Conservation (phyloP, 345 rosid species). For the Iberis pinnata region DNA sequence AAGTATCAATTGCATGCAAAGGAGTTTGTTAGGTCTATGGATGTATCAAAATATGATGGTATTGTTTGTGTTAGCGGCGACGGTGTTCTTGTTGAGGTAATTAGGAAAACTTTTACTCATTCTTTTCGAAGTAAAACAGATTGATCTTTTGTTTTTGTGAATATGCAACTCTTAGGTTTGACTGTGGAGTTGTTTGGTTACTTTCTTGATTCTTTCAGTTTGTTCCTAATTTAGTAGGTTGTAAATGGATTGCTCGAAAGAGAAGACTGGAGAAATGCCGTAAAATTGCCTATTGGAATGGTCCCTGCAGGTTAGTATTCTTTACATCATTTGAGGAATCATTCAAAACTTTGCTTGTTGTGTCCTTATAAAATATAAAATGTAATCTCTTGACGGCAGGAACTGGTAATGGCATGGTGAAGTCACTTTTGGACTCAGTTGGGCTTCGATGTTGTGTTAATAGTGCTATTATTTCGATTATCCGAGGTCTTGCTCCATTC, state of each 20-base stretch:
- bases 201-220: constrained; percentile 13
- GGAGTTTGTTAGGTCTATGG: constrained; percentile 53
- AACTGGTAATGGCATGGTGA: constrained; percentile 91
- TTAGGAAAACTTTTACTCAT: background rate
- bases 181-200: background rate
- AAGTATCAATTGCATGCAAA: constrained; percentile 68
- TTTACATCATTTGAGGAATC: background rate
- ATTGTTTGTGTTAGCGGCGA: constrained; percentile 96
- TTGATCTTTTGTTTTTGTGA: background rate
- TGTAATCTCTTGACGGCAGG: constrained; percentile 38
- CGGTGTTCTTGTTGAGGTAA: constrained; percentile 91
- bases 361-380: background rate
- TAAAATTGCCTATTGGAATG: constrained; percentile 68
- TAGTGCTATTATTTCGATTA: constrained; percentile 64
- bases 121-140: background rate
- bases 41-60: constrained; percentile 64
- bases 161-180: background rate
- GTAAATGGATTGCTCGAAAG: constrained; percentile 89
- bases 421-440: constrained; percentile 70
- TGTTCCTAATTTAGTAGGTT: constrained; percentile 65
- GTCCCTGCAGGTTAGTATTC: constrained; percentile 73
- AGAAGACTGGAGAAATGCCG: constrained; percentile 70
- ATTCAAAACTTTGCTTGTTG: background rate
- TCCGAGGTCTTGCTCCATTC: constrained; percentile 51
- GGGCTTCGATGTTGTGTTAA: constrained; percentile 59